These are phyloP conservation scores for Leccinellum luteum DNA, from an alignment of 768 basidiomycete genomes.

Conservation along the genomic window DNA sequence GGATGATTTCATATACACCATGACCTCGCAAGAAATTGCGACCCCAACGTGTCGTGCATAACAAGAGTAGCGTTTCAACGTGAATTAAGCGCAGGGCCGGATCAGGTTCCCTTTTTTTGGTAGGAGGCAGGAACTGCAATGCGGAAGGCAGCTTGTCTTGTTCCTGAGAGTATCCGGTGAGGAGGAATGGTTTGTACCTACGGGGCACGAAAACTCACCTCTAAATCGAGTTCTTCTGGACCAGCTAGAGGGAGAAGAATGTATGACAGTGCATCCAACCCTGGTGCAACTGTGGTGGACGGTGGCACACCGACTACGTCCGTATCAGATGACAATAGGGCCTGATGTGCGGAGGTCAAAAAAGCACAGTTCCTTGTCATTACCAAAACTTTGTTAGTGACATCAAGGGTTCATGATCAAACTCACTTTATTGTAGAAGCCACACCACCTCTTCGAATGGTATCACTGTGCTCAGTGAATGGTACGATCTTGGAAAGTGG, in stretches of 20 bases:
- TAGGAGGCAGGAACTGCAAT: conserved; percentile 83
- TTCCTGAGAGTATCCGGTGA: conserved; percentile 49
- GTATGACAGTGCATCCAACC: conserved; percentile 81
- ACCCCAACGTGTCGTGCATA: conserved; percentile 89
- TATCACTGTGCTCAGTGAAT: conserved; percentile 89
- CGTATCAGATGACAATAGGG: conserved; percentile 66
- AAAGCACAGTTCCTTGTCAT: conserved; percentile 73
- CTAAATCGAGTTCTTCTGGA: conserved; percentile 91
- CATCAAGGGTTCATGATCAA: conserved; percentile 1
- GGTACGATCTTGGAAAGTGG: conserved; percentile 78
- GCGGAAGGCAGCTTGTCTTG: conserved; percentile 83
- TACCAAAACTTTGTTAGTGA: conserved; percentile 9
- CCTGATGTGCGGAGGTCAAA: conserved; percentile 62
- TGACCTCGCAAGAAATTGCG: conserved; percentile 74
- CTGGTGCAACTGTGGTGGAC: conserved; percentile 57
- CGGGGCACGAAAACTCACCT: conserved; percentile 45
- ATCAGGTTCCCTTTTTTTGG: conserved; percentile 83
- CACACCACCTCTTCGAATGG: conserved; percentile 84
- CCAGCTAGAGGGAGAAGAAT: conserved; percentile 90
- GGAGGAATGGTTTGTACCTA: neutral
- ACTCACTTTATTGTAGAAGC: conserved; percentile 82
- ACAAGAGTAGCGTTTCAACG: conserved; percentile 84
- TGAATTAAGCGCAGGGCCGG: conserved; percentile 72
- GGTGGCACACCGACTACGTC: conserved; percentile 55
- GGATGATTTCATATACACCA: conserved; percentile 86